phyloP scores from a whole-genome alignment of 352 stramenopile species.

The Phytophthora boehmeriae region DNA sequence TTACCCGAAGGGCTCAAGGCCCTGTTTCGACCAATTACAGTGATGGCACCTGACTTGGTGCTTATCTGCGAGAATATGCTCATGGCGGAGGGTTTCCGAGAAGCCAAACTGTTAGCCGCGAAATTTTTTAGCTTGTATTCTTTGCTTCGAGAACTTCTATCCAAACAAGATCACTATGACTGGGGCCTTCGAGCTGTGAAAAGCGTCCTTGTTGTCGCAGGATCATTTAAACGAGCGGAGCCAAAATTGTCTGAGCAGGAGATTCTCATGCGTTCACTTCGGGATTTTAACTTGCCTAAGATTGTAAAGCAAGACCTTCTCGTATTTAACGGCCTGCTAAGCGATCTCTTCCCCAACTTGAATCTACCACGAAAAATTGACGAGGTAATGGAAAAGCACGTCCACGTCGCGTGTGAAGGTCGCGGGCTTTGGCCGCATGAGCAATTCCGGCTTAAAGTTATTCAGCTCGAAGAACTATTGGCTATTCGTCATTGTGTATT shows the following conservation, averaged over 20 bases:
- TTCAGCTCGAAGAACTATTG: conserved; percentile 95
- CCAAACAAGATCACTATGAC: conserved; percentile 96
- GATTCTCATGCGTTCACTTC: conserved; percentile 94
- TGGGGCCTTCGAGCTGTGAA: conserved; percentile 96
- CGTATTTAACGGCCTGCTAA: conserved; percentile 93
- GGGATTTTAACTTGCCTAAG: conserved; percentile 97
- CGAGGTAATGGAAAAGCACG: conserved; percentile 88
- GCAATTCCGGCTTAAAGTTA: conserved; percentile 93
- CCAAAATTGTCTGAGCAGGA: conserved; percentile 92
- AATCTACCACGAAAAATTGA: conserved; percentile 91
- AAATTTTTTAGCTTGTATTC: conserved; percentile 97
- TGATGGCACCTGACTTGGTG: conserved; percentile 96
- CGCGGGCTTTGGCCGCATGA: conserved; percentile 92
- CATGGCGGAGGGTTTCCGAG: conserved; percentile 95
- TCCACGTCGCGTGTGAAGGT: conserved; percentile 90
- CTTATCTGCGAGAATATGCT: conserved; percentile 98
- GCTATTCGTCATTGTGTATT: conserved; percentile 96
- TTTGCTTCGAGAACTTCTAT: conserved; percentile 92
- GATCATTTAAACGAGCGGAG: conserved; percentile 92
- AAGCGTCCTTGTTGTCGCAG: conserved; percentile 94
- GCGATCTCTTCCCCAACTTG: conserved; percentile 93
- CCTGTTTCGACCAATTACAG: conserved; percentile 95
- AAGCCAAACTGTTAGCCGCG: conserved; percentile 91
- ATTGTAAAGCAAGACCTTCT: conserved; percentile 94
- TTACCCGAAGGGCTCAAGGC: conserved; percentile 95